A percentile compares a stretch with the other conserved stretches of the same genome.
These are phyloP conservation scores for Trichoderma parareesei DNA, from an alignment of 495 filamentous ascomycete genomes.

Conservation along the genomic window DNA sequence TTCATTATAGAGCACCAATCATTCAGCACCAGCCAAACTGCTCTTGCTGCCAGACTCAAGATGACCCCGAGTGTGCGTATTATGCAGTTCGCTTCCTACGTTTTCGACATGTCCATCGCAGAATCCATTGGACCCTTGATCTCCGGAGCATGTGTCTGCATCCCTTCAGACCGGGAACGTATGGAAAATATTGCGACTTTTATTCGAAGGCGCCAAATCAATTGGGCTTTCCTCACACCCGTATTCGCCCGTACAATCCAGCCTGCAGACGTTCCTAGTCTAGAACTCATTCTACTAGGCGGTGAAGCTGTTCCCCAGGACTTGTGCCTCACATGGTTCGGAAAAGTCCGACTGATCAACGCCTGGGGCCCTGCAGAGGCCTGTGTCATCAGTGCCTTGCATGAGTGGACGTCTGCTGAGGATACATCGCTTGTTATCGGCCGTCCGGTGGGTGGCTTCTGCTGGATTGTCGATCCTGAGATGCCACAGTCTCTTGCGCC, in stretches of 20 bases:
- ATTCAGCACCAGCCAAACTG: conserved; percentile 26
- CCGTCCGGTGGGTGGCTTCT: conserved; percentile 32
- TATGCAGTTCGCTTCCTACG: conserved; percentile 13
- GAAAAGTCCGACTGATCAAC: conserved; percentile 13
- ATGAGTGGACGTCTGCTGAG: background rate
- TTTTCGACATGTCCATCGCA: conserved; percentile 44
- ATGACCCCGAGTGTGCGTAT: background rate
- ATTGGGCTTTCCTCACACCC: conserved; percentile 28
- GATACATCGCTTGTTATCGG: background rate
- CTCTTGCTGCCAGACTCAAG: conserved; percentile 29
- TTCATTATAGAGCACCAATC: background rate
- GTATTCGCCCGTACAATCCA: background rate
- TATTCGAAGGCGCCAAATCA: conserved; percentile 21
- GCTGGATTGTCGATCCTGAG: conserved; percentile 43
- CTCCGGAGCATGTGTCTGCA: conserved; percentile 48
- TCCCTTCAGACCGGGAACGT: conserved; percentile 32
- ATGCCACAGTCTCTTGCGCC: conserved; percentile 38
- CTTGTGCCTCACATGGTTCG: conserved; percentile 14
- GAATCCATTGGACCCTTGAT: conserved; percentile 45
- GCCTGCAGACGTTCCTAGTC: background rate
- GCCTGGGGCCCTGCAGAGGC: conserved; percentile 14
- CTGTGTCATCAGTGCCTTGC: background rate
- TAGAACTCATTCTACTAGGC: background rate
- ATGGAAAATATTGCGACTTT: conserved; percentile 16
- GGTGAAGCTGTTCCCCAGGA: background rate